Evolutionary conservation across 495 filamentous ascomycete genomes (phyloP), one percentile per base, ranked within the genome.

Genomic region (Xanthoparmelia taractica): DNA sequence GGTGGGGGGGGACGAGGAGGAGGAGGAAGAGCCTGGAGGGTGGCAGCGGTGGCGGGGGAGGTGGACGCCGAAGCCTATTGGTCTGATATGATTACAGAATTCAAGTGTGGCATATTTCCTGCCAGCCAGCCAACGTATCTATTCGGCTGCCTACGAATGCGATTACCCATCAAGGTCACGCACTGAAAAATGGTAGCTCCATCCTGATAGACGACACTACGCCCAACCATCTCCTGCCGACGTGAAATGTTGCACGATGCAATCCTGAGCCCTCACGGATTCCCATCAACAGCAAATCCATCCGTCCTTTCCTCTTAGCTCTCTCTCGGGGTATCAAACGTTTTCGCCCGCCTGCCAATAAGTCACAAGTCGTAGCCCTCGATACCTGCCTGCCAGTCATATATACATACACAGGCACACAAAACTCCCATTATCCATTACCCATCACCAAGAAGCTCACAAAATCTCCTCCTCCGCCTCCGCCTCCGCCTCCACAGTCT

Each of bases 61-160:
- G 10, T 87, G 84, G 84, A 73, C 75, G 25, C 80, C 82, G n/a
- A 85, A 79, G 69, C 84, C 84, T 1, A 86, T 87, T 65, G 37
- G 41, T 5, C 23, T 50, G 29, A 45, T 62, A 15, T 52, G 48
- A 52, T 29, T 25, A 17, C 1, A 1, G 3, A 7, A 23, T 10
- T 0, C 45, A 25, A 48, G 45, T 10, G 10, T 25, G 45, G n/a
- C 45, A 15, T 23, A 48, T n/a, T n/a, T n/a, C n/a, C n/a, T n/a
- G 47, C 47, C 4, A 8, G 25, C 4, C 11, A 29, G 25, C 12
- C 43, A 25, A 29, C 10, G 29, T 15, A 29, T 29, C 4, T 25
- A 1, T 50, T 13, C 47, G 12, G 23, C 25, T 29, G 48, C 27
- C 48, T 52, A 52, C 31, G 8, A 18, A 52, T 1, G 47, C 25